These are phyloP conservation scores for Solanum bukasovii DNA, from an alignment of 257 asterid species.

Conservation along the genomic window DNA sequence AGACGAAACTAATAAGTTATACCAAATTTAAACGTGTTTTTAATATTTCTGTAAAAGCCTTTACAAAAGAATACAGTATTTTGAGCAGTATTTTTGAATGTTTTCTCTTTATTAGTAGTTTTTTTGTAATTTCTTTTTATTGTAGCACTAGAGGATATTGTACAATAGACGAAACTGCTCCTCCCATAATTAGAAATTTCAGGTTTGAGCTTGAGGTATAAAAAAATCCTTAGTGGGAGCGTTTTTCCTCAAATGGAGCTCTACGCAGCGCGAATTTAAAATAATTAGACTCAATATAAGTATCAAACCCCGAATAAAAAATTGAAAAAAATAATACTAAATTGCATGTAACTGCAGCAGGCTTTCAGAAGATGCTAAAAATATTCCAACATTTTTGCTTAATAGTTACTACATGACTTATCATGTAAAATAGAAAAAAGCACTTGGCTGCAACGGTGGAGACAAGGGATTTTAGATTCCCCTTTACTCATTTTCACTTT, in stretches of 20 bases:
- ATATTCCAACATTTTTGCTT: not conserved
- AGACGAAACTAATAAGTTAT: no score
- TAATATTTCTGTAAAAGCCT: not conserved
- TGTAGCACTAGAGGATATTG: no score
- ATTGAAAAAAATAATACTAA: not conserved
- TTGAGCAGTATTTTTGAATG: not conserved
- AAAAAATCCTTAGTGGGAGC: no score
- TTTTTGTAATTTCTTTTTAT: not conserved
- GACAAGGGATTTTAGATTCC: not conserved
- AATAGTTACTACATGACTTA: not conserved
- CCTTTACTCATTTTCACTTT: not conserved
- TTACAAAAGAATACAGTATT: not conserved
- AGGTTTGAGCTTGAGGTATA: no score
- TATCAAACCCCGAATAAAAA: rapidly evolving
- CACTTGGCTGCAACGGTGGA: not conserved
- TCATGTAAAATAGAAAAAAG: not conserved
- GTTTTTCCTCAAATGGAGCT: rapidly evolving
- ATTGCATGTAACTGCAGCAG: not conserved
- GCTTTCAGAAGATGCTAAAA: not conserved
- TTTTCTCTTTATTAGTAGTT: not conserved
- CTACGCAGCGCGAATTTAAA: no score
- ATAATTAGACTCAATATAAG: no score
- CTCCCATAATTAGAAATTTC: no score
- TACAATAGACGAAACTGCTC: no score
- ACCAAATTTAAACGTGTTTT: no score